phyloP scores from a whole-genome alignment of 1,284 basidiomycete genomes.

The Inonotus obliquus region DNA sequence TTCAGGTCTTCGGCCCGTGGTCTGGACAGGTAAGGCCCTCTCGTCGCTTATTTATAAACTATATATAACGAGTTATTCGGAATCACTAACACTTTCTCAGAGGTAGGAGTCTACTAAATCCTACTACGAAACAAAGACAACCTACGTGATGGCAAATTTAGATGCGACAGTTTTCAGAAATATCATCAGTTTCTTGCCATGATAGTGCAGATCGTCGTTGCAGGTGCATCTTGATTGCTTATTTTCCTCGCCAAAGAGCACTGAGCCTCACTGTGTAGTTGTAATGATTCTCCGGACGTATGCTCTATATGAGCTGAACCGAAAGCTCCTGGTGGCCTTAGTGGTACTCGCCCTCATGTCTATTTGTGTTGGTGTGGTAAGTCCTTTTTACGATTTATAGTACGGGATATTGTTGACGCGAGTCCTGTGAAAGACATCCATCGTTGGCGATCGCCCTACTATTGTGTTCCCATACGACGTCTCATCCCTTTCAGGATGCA shows the following conservation, averaged over 20 bases:
- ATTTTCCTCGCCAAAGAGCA: background rate
- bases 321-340: background rate
- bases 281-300: slow-evolving; percentile 19
- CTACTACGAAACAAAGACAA: background rate
- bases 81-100: background rate
- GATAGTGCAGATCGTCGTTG: slow-evolving; percentile 12
- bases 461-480: background rate
- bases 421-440: slow-evolving; percentile 3
- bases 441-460: background rate
- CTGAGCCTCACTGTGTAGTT: background rate
- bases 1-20: slow-evolving; percentile 4
- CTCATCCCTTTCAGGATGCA: slow-evolving; percentile 9
- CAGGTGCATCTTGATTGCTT: slow-evolving; percentile 1
- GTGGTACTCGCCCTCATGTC: background rate
- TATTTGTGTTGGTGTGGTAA: slow-evolving; percentile 1
- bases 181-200: slow-evolving; percentile 17
- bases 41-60: background rate
- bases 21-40: background rate
- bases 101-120: background rate
- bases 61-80: background rate
- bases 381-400: background rate
- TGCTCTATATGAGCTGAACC: slow-evolving; percentile 12
- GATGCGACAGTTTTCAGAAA: slow-evolving; percentile 11
- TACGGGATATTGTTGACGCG: background rate
- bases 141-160: background rate